Evolutionary conservation across 1,284 basidiomycete species (phyloP).

Genomic region (Fomitopsis pinicola): DNA sequence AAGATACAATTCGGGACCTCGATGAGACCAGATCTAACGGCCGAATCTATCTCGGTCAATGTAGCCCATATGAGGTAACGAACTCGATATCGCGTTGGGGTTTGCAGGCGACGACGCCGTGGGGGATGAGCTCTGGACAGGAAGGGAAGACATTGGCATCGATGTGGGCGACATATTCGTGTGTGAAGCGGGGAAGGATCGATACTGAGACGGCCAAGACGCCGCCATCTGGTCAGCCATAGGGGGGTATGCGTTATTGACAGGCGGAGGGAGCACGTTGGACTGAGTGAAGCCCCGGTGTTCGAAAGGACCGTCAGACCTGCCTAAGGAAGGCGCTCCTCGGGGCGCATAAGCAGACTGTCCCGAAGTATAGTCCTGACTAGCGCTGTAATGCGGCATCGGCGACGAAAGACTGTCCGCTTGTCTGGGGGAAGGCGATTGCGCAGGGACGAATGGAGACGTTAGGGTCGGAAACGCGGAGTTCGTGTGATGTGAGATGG

Average conservation of each 20-base stretch:
- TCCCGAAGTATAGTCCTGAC: conserved; percentile 15
- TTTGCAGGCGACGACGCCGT: conserved; percentile 13
- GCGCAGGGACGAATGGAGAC: conserved; percentile 40
- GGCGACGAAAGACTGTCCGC: conserved; percentile 23
- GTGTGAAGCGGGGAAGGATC: conserved; percentile 5
- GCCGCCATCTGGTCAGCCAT: background rate
- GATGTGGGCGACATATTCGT: conserved; percentile 9
- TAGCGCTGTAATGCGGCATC: conserved; percentile 12
- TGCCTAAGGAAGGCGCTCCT: conserved; percentile 3
- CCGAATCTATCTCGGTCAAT: conserved; percentile 18
- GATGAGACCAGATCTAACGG: conserved; percentile 8
- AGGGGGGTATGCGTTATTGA: background rate
- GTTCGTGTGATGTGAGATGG: conserved; percentile 18
- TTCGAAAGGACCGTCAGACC: conserved; percentile 9
- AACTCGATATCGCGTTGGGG: conserved; percentile 9
- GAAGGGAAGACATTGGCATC: conserved; percentile 13
- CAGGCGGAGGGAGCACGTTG: conserved; percentile 8
- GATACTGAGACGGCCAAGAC: conserved; percentile 15
- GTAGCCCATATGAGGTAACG: conserved; percentile 12
- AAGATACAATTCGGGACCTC: background rate
- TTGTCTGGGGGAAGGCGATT: conserved; percentile 22
- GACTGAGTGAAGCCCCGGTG: conserved; percentile 9
- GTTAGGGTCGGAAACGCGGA: conserved; percentile 30
- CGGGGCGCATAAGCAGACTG: conserved; percentile 1
- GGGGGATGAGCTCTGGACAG: conserved; percentile 4